Evolutionary conservation across 345 rosid species (phyloP), one percentile per base, ranked within the genome.

Genomic region (Gossypium rotundifolium): DNA sequence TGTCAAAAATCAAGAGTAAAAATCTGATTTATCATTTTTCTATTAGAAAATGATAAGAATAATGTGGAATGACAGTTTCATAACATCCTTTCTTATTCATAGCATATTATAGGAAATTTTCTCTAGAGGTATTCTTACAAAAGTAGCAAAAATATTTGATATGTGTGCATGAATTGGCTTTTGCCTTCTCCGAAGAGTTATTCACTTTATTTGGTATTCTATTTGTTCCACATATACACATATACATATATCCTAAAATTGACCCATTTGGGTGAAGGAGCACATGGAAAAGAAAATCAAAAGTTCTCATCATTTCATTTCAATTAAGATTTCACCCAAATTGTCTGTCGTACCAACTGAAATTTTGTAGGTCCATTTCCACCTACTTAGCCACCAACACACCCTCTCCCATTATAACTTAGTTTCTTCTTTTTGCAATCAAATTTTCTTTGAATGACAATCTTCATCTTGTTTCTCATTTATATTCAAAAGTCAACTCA

Each of bases 301-400:
- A 48, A 55, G 27, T 77, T 75, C 72, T 61, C 71, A 67, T 48
- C 40, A 67, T 67, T 46, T 79, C 78, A 76, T 55, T 18, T 55
- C 25, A 55, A 55, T 18, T 55, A 55, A 55, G 25, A 18, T 55
- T 18, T 55, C 23, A 18, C 44, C 66, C 22, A 52, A 66, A 38
- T 52, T 74, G 58, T 74, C 38, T 75, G 53, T 29, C 66, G 58
- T 73, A 59, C 71, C 75, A 51, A 73, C 73, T 71, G 18, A 49
- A 59, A 49, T 11, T 59, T 44, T 17, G 69, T 64, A 38, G 73
- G 62, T 17, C 54, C 78, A 40, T 51, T 49, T 11, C 44, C 23
- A 14, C 71, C 77, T 59, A 52, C 48, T 9, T 29, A 11, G 11
- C 58, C 27, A 62, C n/a, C 46, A 51, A 13, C 16, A 40, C 51